Evolutionary conservation across 1,284 basidiomycete genomes (phyloP).

Genomic region (Papiliotrema fonsecae): DNA sequence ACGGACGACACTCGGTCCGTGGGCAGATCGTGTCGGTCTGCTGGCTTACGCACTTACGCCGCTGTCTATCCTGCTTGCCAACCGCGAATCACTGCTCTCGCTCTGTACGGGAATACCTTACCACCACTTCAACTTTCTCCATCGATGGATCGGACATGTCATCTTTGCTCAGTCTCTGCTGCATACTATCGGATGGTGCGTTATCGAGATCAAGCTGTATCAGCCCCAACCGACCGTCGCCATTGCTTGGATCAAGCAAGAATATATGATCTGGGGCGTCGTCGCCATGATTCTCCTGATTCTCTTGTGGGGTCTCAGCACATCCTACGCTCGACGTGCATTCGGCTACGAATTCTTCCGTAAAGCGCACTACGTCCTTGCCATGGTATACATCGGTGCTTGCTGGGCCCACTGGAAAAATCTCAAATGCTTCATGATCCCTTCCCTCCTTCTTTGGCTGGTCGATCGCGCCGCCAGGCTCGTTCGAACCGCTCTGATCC

Average conservation of each 20-base stretch:
- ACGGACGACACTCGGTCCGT: slow-evolving; percentile 25
- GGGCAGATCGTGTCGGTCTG: slow-evolving; percentile 26
- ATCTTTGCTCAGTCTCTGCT: slow-evolving; percentile 26
- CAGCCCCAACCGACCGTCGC: slow-evolving; percentile 31
- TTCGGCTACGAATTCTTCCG: slow-evolving; percentile 36
- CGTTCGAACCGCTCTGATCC: slow-evolving; percentile 24
- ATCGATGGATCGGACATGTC: slow-evolving; percentile 36
- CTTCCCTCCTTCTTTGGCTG: slow-evolving; percentile 25
- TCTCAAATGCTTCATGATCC: slow-evolving; percentile 34
- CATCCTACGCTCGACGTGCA: slow-evolving; percentile 14
- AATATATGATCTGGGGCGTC: slow-evolving; percentile 34
- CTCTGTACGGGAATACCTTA: slow-evolving; percentile 31
- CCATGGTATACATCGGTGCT: slow-evolving; percentile 32
- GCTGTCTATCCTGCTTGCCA: slow-evolving; percentile 27
- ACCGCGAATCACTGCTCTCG: slow-evolving; percentile 26
- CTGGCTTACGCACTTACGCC: slow-evolving; percentile 35
- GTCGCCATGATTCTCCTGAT: slow-evolving; percentile 26
- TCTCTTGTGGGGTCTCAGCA: slow-evolving; percentile 24
- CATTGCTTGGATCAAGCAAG: slow-evolving; percentile 23
- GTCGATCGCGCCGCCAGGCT: slow-evolving; percentile 24
- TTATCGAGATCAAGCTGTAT: slow-evolving; percentile 29
- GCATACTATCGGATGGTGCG: slow-evolving; percentile 33
- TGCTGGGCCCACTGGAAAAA: slow-evolving; percentile 31
- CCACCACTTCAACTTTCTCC: slow-evolving; percentile 35
- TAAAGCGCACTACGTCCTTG: slow-evolving; percentile 34